phyloP scores from a whole-genome alignment of 2,329 filamentous ascomycete genomes.

The Mycosphaerelloides madeirae region DNA sequence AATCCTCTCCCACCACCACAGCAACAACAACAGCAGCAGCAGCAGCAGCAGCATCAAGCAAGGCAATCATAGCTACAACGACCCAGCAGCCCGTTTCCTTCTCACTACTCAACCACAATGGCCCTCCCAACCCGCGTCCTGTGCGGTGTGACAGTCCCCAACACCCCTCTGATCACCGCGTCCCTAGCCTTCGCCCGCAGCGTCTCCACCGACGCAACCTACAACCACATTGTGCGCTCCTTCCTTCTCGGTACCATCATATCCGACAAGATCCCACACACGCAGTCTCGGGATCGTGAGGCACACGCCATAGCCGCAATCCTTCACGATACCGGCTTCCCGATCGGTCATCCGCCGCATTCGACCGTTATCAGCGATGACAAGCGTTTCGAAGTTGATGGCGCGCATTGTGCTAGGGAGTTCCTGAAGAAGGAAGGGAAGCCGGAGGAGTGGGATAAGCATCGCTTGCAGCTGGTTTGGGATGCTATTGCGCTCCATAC shows the following conservation, averaged over 20 bases:
- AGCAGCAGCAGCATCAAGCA: no score
- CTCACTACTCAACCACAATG: background rate
- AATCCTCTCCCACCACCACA: background rate
- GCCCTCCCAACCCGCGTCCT: constrained; percentile 9
- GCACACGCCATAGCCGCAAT: constrained; percentile 20
- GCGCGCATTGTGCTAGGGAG: constrained; percentile 42
- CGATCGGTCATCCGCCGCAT: constrained; percentile 40
- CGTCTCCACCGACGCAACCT: constrained; percentile 30
- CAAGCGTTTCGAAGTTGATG: constrained; percentile 50
- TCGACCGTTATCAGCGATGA: constrained; percentile 38
- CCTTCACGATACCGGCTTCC: constrained; percentile 39
- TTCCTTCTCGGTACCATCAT: constrained; percentile 37
- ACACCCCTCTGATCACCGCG: constrained; percentile 36
- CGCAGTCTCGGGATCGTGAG: constrained; percentile 17
- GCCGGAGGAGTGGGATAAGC: constrained; percentile 36
- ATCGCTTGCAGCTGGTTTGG: constrained; percentile 45
- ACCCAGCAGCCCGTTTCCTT: background rate
- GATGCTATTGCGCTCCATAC: constrained; percentile 48
- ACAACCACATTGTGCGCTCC: constrained; percentile 39
- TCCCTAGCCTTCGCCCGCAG: constrained; percentile 32
- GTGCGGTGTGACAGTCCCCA: constrained; percentile 33
- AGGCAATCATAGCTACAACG: background rate
- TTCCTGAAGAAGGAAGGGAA: constrained; percentile 33
- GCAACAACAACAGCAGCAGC: background rate
- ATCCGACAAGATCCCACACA: constrained; percentile 30